Evolutionary conservation across 345 rosid genomes (phyloP).

Genomic region (Salix dunnii): DNA sequence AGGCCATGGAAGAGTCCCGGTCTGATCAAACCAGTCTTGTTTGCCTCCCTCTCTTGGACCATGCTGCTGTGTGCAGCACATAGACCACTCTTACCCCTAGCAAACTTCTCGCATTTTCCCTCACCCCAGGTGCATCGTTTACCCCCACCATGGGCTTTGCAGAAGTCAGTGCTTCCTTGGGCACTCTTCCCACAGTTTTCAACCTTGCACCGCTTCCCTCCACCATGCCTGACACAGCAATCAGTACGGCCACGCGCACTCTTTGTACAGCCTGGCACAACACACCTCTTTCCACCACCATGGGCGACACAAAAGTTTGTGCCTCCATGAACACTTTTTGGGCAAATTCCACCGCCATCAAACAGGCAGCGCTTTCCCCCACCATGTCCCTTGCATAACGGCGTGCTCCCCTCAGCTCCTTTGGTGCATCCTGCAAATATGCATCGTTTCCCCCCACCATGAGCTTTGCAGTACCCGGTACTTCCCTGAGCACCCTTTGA

Average conservation of each 20-base stretch:
- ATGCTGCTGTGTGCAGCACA: conserved; percentile 89
- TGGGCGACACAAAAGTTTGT: conserved; percentile 93
- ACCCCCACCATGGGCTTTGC: conserved; percentile 97
- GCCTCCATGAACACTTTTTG: conserved; percentile 94
- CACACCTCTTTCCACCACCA: conserved; percentile 93
- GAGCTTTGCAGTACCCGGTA: conserved; percentile 87
- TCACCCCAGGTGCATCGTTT: conserved; percentile 81
- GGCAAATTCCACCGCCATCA: conserved; percentile 95
- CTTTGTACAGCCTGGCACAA: conserved; percentile 79
- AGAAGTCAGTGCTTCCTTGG: conserved; percentile 91
- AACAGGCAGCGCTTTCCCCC: conserved; percentile 91
- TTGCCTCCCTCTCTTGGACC: conserved; percentile 46
- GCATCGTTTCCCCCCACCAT: conserved; percentile 95
- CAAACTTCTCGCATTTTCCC: conserved; percentile 84
- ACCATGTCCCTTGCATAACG: conserved; percentile 92
- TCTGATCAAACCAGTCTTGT: conserved; percentile 55
- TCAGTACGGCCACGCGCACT: conserved; percentile 98
- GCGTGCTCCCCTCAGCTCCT: conserved; percentile 97
- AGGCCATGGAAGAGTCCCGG: conserved; percentile 86
- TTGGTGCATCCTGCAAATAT: conserved; percentile 83
- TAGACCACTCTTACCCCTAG: conserved; percentile 88
- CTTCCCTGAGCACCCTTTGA: conserved; percentile 95
- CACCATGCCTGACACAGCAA: conserved; percentile 88
- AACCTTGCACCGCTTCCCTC: conserved; percentile 77
- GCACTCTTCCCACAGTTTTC: conserved; percentile 86